These are phyloP conservation scores for Penicillium polonicum DNA, from an alignment of 2,329 filamentous ascomycete species.

Conservation along the genomic window DNA sequence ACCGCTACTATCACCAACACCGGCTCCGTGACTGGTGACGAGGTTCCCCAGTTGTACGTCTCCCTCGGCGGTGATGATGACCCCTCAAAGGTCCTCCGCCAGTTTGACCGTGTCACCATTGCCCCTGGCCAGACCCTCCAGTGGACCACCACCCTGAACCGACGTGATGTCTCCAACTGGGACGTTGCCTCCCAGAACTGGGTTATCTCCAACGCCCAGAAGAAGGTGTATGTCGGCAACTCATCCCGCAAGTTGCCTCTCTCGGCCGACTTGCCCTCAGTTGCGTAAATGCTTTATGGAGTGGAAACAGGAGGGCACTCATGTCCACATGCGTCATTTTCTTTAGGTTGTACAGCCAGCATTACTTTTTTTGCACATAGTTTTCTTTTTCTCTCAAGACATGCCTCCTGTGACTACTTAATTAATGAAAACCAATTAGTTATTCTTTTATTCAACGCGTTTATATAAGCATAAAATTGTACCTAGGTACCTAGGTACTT, in stretches of 20 bases:
- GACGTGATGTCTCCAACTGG: slow-evolving; percentile 87
- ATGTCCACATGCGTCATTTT: neutral
- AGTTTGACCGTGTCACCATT: slow-evolving; percentile 76
- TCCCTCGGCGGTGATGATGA: slow-evolving; percentile 76
- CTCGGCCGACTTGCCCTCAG: slow-evolving; percentile 35
- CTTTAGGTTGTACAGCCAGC: slow-evolving; percentile 1
- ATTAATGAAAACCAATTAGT: neutral
- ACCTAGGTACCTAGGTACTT: too few relatives aligned
- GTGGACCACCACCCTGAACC: slow-evolving; percentile 68
- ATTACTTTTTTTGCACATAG: slow-evolving; percentile 9
- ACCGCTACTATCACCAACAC: slow-evolving; percentile 53
- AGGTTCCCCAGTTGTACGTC: slow-evolving; percentile 65
- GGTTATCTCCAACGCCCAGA: slow-evolving; percentile 60
- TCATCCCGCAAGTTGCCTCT: slow-evolving; percentile 59
- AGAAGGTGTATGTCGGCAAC: slow-evolving; percentile 61
- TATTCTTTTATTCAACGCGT: neutral
- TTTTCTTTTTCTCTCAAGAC: neutral
- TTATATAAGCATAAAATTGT: neutral
- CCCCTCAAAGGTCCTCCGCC: slow-evolving; percentile 64
- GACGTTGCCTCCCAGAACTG: slow-evolving; percentile 78
- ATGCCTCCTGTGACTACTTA: neutral
- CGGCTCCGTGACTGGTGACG: slow-evolving; percentile 49
- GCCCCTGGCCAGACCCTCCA: slow-evolving; percentile 64
- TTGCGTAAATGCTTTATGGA: slow-evolving; percentile 18
- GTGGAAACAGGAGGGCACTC: neutral